phyloP scores from a whole-genome alignment of 257 asterid genomes.

The Fraxinus quadrangulata region DNA sequence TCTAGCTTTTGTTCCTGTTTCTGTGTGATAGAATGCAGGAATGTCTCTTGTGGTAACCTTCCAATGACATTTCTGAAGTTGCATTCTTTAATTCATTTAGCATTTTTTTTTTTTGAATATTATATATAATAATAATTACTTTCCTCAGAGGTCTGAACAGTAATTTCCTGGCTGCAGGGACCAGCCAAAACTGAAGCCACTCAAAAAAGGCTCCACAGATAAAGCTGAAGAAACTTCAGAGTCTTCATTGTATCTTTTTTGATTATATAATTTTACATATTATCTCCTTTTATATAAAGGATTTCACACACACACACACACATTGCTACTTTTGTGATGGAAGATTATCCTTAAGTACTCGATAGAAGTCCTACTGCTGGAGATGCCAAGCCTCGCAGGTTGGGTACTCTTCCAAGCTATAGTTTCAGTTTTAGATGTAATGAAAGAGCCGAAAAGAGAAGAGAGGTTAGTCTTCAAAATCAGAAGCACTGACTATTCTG shows the following conservation, averaged over 20 bases:
- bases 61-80: constrained; percentile 18
- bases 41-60: constrained; percentile 3
- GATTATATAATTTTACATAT: background rate
- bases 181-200: constrained; percentile 23
- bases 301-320: background rate
- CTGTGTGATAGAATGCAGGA: constrained; percentile 8
- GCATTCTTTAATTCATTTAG: background rate
- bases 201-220: constrained; percentile 26
- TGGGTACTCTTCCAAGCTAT: constrained; percentile 78
- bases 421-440: constrained; percentile 84
- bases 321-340: constrained; percentile 8
- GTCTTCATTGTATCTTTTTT: constrained; percentile 31
- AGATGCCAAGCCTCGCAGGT: constrained; percentile 61
- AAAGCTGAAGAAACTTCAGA: constrained; percentile 25
- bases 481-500: background rate
- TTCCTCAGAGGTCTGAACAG: background rate
- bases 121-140: background rate
- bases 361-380: constrained; percentile 65
- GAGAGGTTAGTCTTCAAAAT: constrained; percentile 63
- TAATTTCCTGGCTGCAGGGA: constrained; percentile 28
- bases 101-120: background rate
- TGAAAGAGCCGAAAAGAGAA: constrained; percentile 95
- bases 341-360: constrained; percentile 49
- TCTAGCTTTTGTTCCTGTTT: constrained; percentile 5
- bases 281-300: constrained; percentile 4